Conservation (phyloP, 2,329 filamentous ascomycete genomes). For the Colletotrichum scovillei region DNA sequence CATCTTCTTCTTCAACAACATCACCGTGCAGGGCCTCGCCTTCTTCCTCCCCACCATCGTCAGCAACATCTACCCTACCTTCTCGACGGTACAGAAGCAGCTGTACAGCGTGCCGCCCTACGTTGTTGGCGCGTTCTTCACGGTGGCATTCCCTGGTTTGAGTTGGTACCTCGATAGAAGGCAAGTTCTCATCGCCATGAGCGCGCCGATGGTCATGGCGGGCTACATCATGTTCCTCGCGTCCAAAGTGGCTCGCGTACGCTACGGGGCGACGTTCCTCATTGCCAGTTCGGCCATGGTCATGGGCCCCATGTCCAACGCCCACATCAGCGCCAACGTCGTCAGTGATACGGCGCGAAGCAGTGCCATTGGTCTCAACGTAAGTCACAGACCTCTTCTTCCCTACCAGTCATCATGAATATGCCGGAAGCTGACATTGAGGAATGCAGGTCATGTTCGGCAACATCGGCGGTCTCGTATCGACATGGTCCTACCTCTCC, state of each 20-base stretch:
- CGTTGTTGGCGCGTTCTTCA: constrained; percentile 75
- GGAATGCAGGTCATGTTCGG: constrained; percentile 71
- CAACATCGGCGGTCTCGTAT: constrained; percentile 76
- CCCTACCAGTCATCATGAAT: not conserved
- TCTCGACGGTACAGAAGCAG: constrained; percentile 71
- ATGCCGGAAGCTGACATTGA: not conserved
- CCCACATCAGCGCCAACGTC: constrained; percentile 76
- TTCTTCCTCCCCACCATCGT: constrained; percentile 80
- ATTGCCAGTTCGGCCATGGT: constrained; percentile 73
- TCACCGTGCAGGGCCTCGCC: constrained; percentile 77
- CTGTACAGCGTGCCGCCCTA: constrained; percentile 79
- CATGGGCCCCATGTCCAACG: constrained; percentile 73
- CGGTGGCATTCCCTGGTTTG: constrained; percentile 68
- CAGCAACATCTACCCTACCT: constrained; percentile 71
- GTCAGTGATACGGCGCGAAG: constrained; percentile 77
- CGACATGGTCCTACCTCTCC: constrained; percentile 73
- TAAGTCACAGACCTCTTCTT: not conserved
- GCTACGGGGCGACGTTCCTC: constrained; percentile 78
- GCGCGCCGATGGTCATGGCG: constrained; percentile 72
- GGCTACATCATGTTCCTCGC: constrained; percentile 80
- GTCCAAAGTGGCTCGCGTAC: constrained; percentile 59
- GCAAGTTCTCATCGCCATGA: constrained; percentile 69
- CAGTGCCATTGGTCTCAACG: constrained; percentile 72
- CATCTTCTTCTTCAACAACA: constrained; percentile 74
- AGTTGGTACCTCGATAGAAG: constrained; percentile 71